Base-by-base conservation (phyloP, 768 basidiomycete genomes). In the Tephrocybe sp. region DNA sequence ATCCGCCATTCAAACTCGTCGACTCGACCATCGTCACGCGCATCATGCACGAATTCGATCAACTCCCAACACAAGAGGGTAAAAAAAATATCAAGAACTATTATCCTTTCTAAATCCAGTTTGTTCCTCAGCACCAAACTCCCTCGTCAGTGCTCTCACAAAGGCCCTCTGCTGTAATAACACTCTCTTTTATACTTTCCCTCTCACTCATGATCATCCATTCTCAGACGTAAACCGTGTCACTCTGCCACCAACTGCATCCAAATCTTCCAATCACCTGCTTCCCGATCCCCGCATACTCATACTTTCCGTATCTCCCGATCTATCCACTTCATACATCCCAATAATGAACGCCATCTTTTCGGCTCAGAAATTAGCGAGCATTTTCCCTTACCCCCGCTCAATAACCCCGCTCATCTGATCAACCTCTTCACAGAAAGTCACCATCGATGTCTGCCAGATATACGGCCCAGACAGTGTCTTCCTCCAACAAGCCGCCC, bases 311-410 rank as follows among this genome's bases (percentile, higher is more conserved):
- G 93, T 97, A 47, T 95, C 94, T 10, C 91, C 91, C 13, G 90
- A 95, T 68, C 76, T 86, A 23, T 86, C 90, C 8, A 78, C 85
- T 7, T 91, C 94, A 9, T 99, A 99, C 68, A 95, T 98, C 42
- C 91, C 95, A 21, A 85, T 98, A 64, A 99, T 99, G 97, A 98
- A 98, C 64, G 86, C 94, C 46, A 98, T 98, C 42, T 99, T 99
- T 69, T 94, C 94, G 15, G 97, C 97, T 4, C 97, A 99, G 68
- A 99, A 99, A 72, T 76, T 93, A 57, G 95, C 91, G 55, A 57
- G 86, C 45, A 47, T 27, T 34, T 23, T 44, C 34, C 39, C 18
- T 31, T 33, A n/a, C 13, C 27, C 49, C 37, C 33, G n/a, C n/a
- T n/a, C n/a, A n/a, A n/a, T n/a, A 15, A 31, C 40, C 31, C 40